Evolutionary conservation across 345 rosid genomes (phyloP).

Genomic region (Firmiana major): DNA sequence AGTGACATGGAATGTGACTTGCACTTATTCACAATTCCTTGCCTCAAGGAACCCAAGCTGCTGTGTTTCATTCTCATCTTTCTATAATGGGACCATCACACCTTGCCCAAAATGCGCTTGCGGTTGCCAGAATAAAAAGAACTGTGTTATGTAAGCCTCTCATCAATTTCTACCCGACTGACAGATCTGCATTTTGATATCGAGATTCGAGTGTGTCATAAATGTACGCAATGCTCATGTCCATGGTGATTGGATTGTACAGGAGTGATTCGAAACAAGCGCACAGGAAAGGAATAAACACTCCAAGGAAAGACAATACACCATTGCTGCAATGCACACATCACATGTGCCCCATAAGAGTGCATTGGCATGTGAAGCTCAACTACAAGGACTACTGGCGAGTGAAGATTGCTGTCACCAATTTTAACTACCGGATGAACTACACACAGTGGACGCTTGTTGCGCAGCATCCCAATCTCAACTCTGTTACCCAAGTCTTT

Average conservation of each 20-base stretch:
- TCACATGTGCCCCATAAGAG: conserved; percentile 63
- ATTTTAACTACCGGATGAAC: conserved; percentile 58
- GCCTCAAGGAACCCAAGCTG: conserved; percentile 74
- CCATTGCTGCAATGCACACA: conserved; percentile 61
- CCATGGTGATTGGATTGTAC: conserved; percentile 10
- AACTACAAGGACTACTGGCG: conserved; percentile 64
- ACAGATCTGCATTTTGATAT: not conserved
- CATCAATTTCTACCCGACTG: not conserved
- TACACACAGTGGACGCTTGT: conserved; percentile 63
- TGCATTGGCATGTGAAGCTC: conserved; percentile 64
- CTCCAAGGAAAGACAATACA: conserved; percentile 48
- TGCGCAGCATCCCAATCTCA: conserved; percentile 61
- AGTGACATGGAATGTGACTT: conserved; percentile 95
- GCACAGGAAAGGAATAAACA: conserved; percentile 42
- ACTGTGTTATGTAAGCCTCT: conserved; percentile 54
- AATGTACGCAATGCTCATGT: not conserved
- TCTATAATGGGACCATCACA: conserved; percentile 69
- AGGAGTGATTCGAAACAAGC: conserved; percentile 54
- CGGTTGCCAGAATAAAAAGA: conserved; percentile 63
- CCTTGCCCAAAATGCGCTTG: conserved; percentile 76
- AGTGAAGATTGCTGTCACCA: conserved; percentile 54
- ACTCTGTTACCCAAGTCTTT: conserved; percentile 56
- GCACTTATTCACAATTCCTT: conserved; percentile 78
- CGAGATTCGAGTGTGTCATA: not conserved
- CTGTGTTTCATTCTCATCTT: conserved; percentile 80